These are phyloP conservation scores for Trametes sanguinea DNA, from an alignment of 768 basidiomycete genomes.

Conservation along the genomic window DNA sequence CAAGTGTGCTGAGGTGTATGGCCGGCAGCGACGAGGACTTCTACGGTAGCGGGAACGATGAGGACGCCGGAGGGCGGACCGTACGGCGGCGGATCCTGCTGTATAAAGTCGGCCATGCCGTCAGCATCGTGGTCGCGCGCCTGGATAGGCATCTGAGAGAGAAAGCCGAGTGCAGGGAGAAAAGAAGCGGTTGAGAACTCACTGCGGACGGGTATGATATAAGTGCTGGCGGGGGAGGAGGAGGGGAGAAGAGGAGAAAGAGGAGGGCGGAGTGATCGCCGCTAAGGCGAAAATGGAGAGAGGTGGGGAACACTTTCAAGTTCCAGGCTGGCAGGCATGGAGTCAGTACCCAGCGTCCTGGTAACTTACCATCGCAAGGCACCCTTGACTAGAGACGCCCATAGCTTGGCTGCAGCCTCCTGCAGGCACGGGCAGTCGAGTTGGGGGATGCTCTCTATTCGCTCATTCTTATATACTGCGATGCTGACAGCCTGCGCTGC, in stretches of 20 bases:
- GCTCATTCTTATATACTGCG: too few relatives aligned
- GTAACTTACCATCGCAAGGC: too few relatives aligned
- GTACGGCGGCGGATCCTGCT: constrained; percentile 18
- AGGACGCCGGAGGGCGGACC: constrained; percentile 7
- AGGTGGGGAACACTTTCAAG: not conserved
- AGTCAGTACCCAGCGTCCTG: too few relatives aligned
- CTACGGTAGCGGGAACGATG: constrained; percentile 6
- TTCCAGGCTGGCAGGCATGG: not conserved
- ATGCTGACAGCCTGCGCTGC: too few relatives aligned
- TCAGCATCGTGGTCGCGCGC: not conserved
- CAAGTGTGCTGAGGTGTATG: not conserved
- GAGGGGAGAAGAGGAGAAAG: not conserved
- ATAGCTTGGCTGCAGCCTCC: too few relatives aligned
- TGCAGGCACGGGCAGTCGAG: too few relatives aligned
- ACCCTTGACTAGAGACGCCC: too few relatives aligned
- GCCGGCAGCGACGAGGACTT: not conserved
- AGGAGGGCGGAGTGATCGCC: constrained; percentile 1
- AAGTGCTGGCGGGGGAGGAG: not conserved
- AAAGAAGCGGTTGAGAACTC: not conserved
- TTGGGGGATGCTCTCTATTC: too few relatives aligned
- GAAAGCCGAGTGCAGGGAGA: not conserved
- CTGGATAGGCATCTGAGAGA: not conserved
- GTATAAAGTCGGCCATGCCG: not conserved
- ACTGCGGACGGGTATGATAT: constrained; percentile 1
- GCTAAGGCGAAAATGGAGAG: constrained; percentile 4